Conservation (phyloP, 345 rosid species). For the Mercurialis annua region DNA sequence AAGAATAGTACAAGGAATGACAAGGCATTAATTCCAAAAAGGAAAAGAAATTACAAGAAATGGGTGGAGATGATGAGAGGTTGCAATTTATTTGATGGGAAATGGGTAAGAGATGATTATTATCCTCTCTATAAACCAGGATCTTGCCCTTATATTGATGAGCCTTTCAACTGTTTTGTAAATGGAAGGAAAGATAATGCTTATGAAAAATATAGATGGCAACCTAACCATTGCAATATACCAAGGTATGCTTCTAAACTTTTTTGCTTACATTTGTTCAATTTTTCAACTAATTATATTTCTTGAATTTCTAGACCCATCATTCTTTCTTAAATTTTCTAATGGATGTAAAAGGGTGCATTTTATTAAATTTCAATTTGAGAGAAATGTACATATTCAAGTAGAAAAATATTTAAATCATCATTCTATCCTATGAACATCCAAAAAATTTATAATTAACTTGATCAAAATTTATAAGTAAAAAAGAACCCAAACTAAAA, state of each 20-base stretch:
- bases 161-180: constrained; percentile 40
- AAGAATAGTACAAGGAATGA: neutral
- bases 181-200: constrained; percentile 43
- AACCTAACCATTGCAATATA: constrained; percentile 37
- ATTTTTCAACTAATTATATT: neutral
- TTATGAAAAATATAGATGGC: constrained; percentile 40
- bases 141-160: constrained; percentile 45
- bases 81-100: constrained; percentile 43
- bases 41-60: neutral
- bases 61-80: constrained; percentile 19
- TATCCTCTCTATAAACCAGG: constrained; percentile 39
- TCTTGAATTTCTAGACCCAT: neutral
- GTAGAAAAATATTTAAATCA: no score
- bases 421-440: no score
- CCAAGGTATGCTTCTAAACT: constrained; percentile 36
- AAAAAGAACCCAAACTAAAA: no score
- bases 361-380: no score
- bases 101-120: constrained; percentile 40
- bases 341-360: no score
- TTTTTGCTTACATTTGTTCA: neutral
- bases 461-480: no score
- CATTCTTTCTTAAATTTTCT: neutral
- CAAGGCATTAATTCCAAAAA: neutral
- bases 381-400: no score
- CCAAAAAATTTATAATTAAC: no score